Base-by-base conservation (phyloP, 1,284 basidiomycete genomes). In the Ceratorhiza oryzae-sativae region DNA sequence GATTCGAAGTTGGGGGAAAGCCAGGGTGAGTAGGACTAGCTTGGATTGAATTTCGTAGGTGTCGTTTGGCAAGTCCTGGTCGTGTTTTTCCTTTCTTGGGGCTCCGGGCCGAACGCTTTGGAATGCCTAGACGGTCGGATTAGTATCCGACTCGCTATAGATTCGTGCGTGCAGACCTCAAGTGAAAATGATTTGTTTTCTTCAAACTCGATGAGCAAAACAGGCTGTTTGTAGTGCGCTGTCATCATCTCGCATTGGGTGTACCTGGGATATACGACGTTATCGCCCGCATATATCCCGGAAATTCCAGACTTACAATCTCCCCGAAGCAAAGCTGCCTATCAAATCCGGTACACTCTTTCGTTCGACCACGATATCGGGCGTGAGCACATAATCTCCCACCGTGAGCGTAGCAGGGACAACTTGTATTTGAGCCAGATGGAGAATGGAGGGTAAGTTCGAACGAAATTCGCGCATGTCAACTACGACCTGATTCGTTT, bases 221-320 rank as follows among this genome's bases (percentile, higher is more conserved):
- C 87, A 0, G 96, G 95, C 51, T 92, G 90, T 81, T 95, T 96
- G 82, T 98, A 99, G 79, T 98, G 92, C 4, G 92, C 90, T 0
- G 92, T 95, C 97, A 99, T 98, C 20, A 94, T 80, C 81, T 99
- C 97, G 82, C 97, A 98, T 79, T 99, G 97, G 0, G 95, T 94
- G 79, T 97, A 98, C 72, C 95, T 97, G 75, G 0, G 15, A 27
- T 32, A 51, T 25, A 30, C 3, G 18, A 13, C 23, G 15, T 13
- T 20, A 45, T 5, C 27, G 9, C 42, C 0, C n/a, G 15, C 8
- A 49, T 32, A 45, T 48, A 23, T 30, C 20, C 18, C 30, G 55
- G 39, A 55, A n/a, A 42, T 27, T 15, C 20, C 25, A n/a, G 23
- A 85, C 93, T 83, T 76, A 96, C 95, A 99, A 80, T 74, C 97